Percentiles rank a stretch among this genome's conserved stretches.
Conservation (phyloP, 208 protist species). For the Acanthamoeba rhysodes region DNA sequence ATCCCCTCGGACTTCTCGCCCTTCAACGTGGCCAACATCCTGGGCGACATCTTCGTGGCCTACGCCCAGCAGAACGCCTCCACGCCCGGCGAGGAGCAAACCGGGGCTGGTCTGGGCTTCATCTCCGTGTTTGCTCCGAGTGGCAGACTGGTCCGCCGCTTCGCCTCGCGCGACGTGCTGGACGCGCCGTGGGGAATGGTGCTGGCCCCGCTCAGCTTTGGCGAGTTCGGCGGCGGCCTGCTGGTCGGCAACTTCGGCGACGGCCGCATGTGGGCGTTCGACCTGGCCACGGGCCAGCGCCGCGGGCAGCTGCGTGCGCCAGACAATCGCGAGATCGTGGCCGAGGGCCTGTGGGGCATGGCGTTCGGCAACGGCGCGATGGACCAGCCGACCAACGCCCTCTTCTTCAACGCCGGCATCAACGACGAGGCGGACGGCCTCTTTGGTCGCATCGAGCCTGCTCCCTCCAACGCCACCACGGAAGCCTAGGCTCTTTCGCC, state of each 20-base stretch:
- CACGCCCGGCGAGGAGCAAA: background rate
- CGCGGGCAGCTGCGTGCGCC: background rate
- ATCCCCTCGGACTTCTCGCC: background rate
- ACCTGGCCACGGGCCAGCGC: background rate
- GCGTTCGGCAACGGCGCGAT: background rate
- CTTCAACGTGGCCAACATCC: conserved; percentile 30
- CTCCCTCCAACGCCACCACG: background rate
- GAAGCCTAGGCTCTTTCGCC: too few species aligned
- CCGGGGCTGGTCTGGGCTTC: background rate
- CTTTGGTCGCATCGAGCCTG: background rate
- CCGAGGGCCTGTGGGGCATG: background rate
- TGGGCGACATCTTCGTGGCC: background rate
- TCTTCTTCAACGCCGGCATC: conserved; percentile 41
- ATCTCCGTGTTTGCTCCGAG: background rate
- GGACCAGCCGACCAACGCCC: background rate
- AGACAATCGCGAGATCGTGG: background rate
- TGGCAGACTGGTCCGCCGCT: background rate
- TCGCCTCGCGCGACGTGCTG: conserved; percentile 7
- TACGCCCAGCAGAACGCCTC: conserved; percentile 4
- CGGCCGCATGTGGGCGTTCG: background rate
- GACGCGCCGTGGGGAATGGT: conserved; percentile 14
- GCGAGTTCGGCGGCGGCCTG: background rate
- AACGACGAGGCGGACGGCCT: background rate
- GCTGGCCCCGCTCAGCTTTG: background rate
- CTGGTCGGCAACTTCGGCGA: conserved; percentile 21